Evolutionary conservation across 768 basidiomycete genomes (phyloP), one percentile per base, ranked within the genome.

Genomic region (Sarcomyxa edulis): DNA sequence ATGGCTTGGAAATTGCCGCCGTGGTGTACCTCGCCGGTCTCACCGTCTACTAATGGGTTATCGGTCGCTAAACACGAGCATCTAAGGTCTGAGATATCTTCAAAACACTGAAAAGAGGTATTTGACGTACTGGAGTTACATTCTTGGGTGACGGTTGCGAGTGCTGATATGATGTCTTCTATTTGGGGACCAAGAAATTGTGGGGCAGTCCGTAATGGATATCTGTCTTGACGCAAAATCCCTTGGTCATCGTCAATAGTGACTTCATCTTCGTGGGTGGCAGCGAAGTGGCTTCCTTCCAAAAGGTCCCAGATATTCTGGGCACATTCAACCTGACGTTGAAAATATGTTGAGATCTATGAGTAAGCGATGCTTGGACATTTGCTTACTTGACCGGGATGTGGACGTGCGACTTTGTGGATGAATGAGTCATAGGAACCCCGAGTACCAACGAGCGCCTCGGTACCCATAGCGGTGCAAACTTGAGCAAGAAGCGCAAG

Each of bases 1-100:
- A 88, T 84, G 0, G 87, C 86, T 54, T 92, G 89, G 76, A 93
- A 93, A 56, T 92, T 92, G 11, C 90, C 90, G 21, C 87, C 90
- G 40, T 90, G 74, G 55, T 90, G 84, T 14, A 90, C 67, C 36
- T 62, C 64, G 2, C 78, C 77, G 5, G 73, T 74, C 48, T 78
- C 70, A 28, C 70, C 69, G 44, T 93, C 84, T 26, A 91, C 67
- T 6, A 93, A 72, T 1, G 90, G 90, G 53, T 93, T 93, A 54
- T 93, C 90, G 4, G 90, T 93, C 14, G 90, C 82, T 85, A 39
- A 31, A 43, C 26, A 33, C 29, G n/a, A 32, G 7, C 9, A 15
- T 27, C 38, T 39, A 3, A 34, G 25, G 24, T 20, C 42, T 49
- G 32, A 28, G 12, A 7, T 32, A 10, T 11, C 26, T 22, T 6